phyloP scores from a whole-genome alignment of 164 flowering plant species.

The Buxus sempervirens region DNA sequence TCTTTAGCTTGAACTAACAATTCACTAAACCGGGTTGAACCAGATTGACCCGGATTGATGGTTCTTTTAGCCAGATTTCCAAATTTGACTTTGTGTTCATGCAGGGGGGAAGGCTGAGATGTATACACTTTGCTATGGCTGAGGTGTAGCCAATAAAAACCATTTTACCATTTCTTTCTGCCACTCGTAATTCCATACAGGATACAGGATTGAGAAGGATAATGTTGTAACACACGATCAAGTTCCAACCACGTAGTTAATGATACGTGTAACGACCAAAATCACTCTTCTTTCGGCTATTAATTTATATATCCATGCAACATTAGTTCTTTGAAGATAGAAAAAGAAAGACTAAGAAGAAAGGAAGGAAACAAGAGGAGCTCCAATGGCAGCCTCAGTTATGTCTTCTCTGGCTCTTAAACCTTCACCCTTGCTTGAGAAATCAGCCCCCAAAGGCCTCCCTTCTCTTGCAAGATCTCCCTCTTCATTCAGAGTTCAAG shows the following conservation, averaged over 20 bases:
- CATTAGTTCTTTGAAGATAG: background rate
- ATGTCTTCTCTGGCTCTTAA: constrained; percentile 57
- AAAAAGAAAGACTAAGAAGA: background rate
- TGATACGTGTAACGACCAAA: constrained; percentile 31
- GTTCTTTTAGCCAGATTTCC: too few relatives aligned
- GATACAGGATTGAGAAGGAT: background rate
- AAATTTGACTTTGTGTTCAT: too few relatives aligned
- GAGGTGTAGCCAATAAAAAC: too few relatives aligned
- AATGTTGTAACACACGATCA: constrained; percentile 20
- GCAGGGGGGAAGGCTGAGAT: too few relatives aligned
- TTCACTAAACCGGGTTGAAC: too few relatives aligned
- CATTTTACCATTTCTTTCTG: too few relatives aligned
- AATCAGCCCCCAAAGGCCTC: constrained; percentile 37
- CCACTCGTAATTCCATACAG: too few relatives aligned
- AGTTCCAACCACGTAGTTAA: constrained; percentile 19
- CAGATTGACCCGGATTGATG: too few relatives aligned
- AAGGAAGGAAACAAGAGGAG: background rate
- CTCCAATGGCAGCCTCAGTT: constrained; percentile 47
- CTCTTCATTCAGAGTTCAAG: constrained; percentile 41
- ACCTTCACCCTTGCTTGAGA: constrained; percentile 47
- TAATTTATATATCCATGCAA: background rate
- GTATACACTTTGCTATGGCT: too few relatives aligned
- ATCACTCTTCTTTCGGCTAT: constrained; percentile 7
- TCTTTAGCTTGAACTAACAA: too few relatives aligned
- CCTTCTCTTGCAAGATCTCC: constrained; percentile 54